Conservation (phyloP, 441 rosid species). For the Brassica balearica region DNA sequence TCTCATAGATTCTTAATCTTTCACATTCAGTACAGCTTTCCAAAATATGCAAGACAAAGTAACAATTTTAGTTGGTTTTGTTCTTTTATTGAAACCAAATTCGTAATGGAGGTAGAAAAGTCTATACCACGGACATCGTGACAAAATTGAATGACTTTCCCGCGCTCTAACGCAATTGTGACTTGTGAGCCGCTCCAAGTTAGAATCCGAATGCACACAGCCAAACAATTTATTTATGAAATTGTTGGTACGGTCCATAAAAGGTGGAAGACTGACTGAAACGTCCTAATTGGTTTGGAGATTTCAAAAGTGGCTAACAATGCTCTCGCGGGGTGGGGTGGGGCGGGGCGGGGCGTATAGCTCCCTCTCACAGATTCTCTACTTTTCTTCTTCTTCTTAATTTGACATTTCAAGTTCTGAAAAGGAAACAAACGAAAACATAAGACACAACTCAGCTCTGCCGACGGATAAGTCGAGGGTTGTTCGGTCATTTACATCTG, state of each 20-base stretch:
- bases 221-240: slow-evolving; percentile 7
- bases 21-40: neutral
- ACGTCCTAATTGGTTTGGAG: slow-evolving; percentile 20
- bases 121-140: slow-evolving; percentile 27
- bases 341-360: slow-evolving; percentile 7
- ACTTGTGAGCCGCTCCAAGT: slow-evolving; percentile 25
- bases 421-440: neutral
- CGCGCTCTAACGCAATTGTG: slow-evolving; percentile 27
- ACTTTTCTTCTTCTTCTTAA: neutral
- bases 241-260: slow-evolving; percentile 12
- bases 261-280: neutral
- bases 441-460: neutral
- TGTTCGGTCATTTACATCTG: neutral
- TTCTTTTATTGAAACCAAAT: neutral
- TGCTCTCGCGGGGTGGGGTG: slow-evolving; percentile 1
- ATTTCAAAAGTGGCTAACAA: slow-evolving; percentile 36
- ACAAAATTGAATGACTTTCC: slow-evolving; percentile 43
- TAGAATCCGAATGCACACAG: slow-evolving; percentile 10
- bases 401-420: slow-evolving; percentile 26
- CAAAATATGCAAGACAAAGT: neutral
- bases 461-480: slow-evolving; percentile 23
- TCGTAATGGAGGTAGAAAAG: neutral
- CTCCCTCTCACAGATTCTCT: slow-evolving; percentile 11
- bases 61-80: neutral
- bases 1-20: neutral